Evolutionary conservation across 164 flowering plant species (phyloP).

Genomic region (Vitis amurensis): DNA sequence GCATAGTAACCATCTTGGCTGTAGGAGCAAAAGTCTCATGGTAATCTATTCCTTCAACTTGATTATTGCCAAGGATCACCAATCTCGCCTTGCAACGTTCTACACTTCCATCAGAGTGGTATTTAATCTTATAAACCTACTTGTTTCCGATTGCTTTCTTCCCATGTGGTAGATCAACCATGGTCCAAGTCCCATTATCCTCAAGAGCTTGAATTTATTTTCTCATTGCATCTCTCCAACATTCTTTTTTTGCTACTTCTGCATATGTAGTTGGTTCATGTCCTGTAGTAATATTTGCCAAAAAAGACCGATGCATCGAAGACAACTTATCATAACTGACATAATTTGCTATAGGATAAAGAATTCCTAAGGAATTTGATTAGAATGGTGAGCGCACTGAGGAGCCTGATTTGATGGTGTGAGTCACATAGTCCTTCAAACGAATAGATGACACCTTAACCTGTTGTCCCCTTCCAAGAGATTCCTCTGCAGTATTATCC

Average conservation of each 20-base stretch:
- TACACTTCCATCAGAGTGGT: not conserved
- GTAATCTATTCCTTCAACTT: constrained; percentile 2
- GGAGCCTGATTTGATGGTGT: not conserved
- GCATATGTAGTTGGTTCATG: not conserved
- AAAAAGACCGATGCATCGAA: not conserved
- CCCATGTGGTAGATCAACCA: not conserved
- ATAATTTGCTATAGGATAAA: not conserved
- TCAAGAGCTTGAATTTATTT: constrained; percentile 2
- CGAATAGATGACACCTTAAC: too few species aligned
- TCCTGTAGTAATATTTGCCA: not conserved
- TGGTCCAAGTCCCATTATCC: constrained; percentile 6
- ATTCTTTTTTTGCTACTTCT: constrained; percentile 1
- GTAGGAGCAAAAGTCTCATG: not conserved
- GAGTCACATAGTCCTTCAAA: not conserved
- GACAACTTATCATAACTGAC: not conserved
- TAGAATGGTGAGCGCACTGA: not conserved
- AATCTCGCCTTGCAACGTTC: not conserved
- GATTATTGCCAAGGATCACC: not conserved
- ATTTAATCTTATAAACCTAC: constrained; percentile 4
- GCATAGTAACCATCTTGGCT: constrained; percentile 6
- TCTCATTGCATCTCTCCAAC: constrained; percentile 9
- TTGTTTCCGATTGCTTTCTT: constrained; percentile 1
- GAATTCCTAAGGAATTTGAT: constrained; percentile 1
- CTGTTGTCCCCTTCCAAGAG: not conserved
- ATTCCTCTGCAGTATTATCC: too few species aligned